Percentiles rank a stretch among this genome's conserved stretches.
Evolutionary conservation across 495 filamentous ascomycete species (phyloP).

Genomic region (Xylaria curta): DNA sequence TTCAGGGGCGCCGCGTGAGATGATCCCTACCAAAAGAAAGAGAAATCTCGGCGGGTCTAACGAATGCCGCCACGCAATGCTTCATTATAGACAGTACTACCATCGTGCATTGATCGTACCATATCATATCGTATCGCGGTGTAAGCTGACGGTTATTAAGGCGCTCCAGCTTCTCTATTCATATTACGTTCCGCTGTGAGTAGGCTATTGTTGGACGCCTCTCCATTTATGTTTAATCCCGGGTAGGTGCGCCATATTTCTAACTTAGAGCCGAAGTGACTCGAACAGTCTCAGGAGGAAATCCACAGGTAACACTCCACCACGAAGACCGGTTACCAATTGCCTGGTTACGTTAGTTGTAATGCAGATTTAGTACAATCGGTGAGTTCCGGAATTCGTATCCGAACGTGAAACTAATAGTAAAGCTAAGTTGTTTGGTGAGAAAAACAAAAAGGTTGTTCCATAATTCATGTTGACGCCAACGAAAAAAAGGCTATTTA

Average conservation of each 20-base stretch:
- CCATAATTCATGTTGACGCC: too few relatives aligned
- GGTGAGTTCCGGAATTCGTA: too few relatives aligned
- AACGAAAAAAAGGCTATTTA: too few relatives aligned
- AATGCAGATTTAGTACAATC: not conserved
- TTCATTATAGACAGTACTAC: constrained; percentile 1
- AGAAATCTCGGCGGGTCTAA: not conserved
- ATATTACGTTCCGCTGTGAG: not conserved
- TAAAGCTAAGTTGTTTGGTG: too few relatives aligned
- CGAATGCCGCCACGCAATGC: constrained; percentile 5
- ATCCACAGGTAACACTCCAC: not conserved
- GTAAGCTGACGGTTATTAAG: constrained; percentile 21
- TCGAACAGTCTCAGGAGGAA: not conserved
- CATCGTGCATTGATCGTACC: constrained; percentile 20
- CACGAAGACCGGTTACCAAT: not conserved
- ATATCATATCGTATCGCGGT: not conserved
- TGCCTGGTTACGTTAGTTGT: not conserved
- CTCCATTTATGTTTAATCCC: not conserved
- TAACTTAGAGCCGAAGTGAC: not conserved
- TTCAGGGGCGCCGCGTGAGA: not conserved
- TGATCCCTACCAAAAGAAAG: constrained; percentile 1
- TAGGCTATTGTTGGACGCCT: not conserved
- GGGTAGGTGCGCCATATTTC: not conserved
- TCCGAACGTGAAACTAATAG: too few relatives aligned
- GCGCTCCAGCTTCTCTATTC: not conserved
- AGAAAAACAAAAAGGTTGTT: too few relatives aligned